Evolutionary conservation across 345 rosid species (phyloP).

Genomic region (Durio zibethinus): DNA sequence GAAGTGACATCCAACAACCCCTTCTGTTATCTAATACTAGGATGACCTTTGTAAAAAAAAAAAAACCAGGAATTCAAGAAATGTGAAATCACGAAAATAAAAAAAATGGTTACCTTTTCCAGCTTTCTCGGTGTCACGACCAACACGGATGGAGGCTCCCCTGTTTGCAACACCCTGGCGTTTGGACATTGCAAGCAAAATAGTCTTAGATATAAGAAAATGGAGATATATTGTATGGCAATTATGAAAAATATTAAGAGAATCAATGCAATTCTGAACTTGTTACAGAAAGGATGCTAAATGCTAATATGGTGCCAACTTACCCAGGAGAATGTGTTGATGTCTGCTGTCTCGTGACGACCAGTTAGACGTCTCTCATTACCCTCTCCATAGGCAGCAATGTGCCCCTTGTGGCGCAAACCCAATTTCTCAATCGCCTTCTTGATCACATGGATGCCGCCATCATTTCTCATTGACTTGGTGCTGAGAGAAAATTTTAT

Average conservation of each 20-base stretch:
- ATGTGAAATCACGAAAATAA: not conserved
- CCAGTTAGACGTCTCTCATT: constrained; percentile 81
- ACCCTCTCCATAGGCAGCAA: constrained; percentile 75
- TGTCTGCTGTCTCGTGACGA: constrained; percentile 78
- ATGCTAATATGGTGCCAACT: not conserved
- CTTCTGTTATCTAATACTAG: too few relatives aligned
- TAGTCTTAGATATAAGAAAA: not conserved
- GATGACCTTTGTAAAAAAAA: too few relatives aligned
- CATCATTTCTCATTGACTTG: constrained; percentile 77
- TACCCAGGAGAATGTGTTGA: constrained; percentile 76
- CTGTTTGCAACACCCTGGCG: constrained; percentile 77
- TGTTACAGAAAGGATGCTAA: not conserved
- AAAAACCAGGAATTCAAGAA: not conserved
- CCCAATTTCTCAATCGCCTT: constrained; percentile 77
- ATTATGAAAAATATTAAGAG: not conserved
- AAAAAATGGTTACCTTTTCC: constrained; percentile 46
- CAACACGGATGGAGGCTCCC: constrained; percentile 80
- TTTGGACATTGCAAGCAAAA: not conserved
- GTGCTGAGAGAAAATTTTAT: constrained; percentile 38
- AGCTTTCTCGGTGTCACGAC: constrained; percentile 67
- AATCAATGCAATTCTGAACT: not conserved
- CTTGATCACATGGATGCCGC: constrained; percentile 58
- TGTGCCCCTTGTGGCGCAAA: constrained; percentile 70
- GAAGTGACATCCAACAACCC: too few relatives aligned
- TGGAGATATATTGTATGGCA: not conserved